Percentiles rank a stretch among this genome's conserved stretches.
phyloP scores from a whole-genome alignment of 352 stramenopile genomes.

The Phytophthora multivora region DNA sequence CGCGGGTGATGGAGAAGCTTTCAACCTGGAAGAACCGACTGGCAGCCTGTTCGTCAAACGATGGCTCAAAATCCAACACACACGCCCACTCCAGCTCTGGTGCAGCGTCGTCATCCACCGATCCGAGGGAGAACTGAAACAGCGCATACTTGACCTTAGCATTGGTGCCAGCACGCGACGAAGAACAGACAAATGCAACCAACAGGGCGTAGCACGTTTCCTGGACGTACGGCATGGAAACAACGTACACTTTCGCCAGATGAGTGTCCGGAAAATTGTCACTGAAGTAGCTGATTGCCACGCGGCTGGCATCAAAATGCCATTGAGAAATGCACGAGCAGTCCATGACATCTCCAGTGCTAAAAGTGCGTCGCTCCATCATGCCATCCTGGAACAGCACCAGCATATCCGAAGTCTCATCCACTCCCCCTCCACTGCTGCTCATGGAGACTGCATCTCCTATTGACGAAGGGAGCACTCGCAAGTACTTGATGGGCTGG shows the following conservation, averaged over 20 bases:
- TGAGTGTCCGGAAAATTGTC: slow-evolving; percentile 64
- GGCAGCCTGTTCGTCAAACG: slow-evolving; percentile 45
- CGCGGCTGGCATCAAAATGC: slow-evolving; percentile 63
- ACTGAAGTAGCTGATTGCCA: slow-evolving; percentile 76
- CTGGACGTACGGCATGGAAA: slow-evolving; percentile 72
- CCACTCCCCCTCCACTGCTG: slow-evolving; percentile 25
- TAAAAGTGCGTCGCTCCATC: slow-evolving; percentile 76
- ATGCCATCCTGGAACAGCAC: slow-evolving; percentile 71
- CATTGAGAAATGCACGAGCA: slow-evolving; percentile 57
- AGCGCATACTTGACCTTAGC: slow-evolving; percentile 69
- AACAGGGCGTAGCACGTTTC: slow-evolving; percentile 62
- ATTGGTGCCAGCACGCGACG: slow-evolving; percentile 37
- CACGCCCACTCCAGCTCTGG: slow-evolving; percentile 64
- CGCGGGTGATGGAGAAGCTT: slow-evolving; percentile 60
- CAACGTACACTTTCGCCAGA: slow-evolving; percentile 63
- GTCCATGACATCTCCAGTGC: slow-evolving; percentile 64
- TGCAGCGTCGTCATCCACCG: slow-evolving; percentile 27
- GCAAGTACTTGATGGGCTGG: slow-evolving; percentile 59
- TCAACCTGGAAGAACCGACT: slow-evolving; percentile 63
- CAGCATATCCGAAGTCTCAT: slow-evolving; percentile 62
- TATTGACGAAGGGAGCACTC: slow-evolving; percentile 42
- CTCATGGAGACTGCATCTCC: slow-evolving; percentile 24
- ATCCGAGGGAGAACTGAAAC: slow-evolving; percentile 64
- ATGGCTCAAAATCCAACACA: slow-evolving; percentile 71
- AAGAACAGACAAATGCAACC: slow-evolving; percentile 72